A percentile compares a stretch with the other conserved stretches of the same genome.
Evolutionary conservation across 805 yeast species (phyloP).

Genomic region (Lipomyces spencermartinsiae): DNA sequence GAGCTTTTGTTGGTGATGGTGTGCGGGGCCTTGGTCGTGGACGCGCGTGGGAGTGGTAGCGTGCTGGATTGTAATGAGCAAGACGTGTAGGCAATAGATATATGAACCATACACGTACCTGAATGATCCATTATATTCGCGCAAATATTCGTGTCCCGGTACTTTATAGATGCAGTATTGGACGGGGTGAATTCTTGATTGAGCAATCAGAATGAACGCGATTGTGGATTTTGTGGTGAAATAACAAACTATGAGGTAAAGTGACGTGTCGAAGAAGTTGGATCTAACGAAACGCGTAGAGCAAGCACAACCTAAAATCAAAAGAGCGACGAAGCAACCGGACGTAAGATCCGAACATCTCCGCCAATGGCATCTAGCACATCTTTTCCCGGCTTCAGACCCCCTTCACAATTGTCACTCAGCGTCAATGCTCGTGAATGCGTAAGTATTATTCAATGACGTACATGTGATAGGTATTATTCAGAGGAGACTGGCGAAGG

Average conservation of each 20-base stretch:
- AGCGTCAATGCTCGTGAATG: background rate
- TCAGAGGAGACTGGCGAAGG: conserved; percentile 37
- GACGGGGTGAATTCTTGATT: background rate
- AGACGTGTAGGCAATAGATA: background rate
- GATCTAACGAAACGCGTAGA: background rate
- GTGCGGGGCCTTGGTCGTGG: conserved; percentile 17
- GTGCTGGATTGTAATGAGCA: background rate
- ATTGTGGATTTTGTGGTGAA: background rate
- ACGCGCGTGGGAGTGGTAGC: background rate
- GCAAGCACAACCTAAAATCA: background rate
- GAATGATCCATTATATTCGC: conserved; percentile 2
- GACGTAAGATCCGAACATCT: conserved; percentile 34
- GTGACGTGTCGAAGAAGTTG: background rate
- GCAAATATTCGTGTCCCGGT: background rate
- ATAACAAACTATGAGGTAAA: background rate
- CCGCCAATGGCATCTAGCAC: conserved; percentile 53
- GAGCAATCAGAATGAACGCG: background rate
- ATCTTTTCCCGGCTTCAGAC: conserved; percentile 53
- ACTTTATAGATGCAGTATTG: background rate
- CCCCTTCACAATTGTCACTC: conserved; percentile 37
- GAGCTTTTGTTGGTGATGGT: conserved; percentile 14
- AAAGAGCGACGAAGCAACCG: background rate
- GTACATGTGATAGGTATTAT: conserved; percentile 52
- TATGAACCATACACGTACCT: background rate
- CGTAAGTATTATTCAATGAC: conserved; percentile 2